Evolutionary conservation across 768 basidiomycete genomes (phyloP), one percentile per base, ranked within the genome.

Genomic region (Leccinum incarnatum): DNA sequence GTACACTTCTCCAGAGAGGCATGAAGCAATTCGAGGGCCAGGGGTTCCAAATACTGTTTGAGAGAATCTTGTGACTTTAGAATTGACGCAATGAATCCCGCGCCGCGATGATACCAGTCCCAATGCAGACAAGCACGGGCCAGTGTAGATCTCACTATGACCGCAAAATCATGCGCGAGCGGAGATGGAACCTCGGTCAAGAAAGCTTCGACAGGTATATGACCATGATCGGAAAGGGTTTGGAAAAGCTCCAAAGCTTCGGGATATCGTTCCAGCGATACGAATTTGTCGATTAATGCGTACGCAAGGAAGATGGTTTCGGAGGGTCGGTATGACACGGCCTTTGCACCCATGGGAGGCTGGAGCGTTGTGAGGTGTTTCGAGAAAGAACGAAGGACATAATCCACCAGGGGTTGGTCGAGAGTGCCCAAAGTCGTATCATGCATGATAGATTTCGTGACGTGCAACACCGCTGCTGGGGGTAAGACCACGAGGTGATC

Each of bases 111-210:
- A 51, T 75, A 72, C 83, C 82, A 86, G 45, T 78, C 74, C 81
- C 83, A 86, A 61, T 80, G 75, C 40, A 84, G 64, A 60, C 82
- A 80, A 7, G 86, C 76, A 48, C 79, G 78, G 10, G 82, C 75
- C 34, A 87, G 67, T 12, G 81, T 76, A 25, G 79, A 74, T 23
- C 75, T 72, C 23, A 88, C 72, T 53, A 87, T 80, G 19, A 79
- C 69, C 21, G 72, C 67, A 51, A 83, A 78, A 61, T 83, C 76
- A 1, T 73, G 68, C 14, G 56, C 55, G 7, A 72, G 63, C 17
- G 71, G 71, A 55, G 66, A 55, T 0, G 70, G 64, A 14, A 74
- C 66, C 40, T 80, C 76, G 14, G 74, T 65, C 45, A 71, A 69
- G 40, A 86, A 69, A 3, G 81, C 79, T 55, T 80, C 77, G 2